phyloP scores from a whole-genome alignment of 805 yeast genomes.

The Cyberlindnera suaveolens region DNA sequence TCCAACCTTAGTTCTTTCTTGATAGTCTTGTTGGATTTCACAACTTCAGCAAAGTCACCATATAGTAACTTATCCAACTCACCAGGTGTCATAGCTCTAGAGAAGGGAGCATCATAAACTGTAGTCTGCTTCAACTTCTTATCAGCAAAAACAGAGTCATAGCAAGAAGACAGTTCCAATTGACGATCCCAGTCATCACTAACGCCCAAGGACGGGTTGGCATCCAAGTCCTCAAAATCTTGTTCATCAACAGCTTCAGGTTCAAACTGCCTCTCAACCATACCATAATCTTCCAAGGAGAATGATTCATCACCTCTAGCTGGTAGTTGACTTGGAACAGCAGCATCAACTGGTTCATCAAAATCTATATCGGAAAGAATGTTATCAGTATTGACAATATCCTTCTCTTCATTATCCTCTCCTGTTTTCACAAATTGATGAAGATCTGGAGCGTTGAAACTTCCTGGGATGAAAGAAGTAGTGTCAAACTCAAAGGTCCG shows the following conservation, averaged over 20 bases:
- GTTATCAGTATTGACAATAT: constrained; percentile 6
- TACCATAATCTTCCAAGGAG: constrained; percentile 19
- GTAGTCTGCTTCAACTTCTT: constrained; percentile 15
- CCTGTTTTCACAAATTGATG: constrained; percentile 2
- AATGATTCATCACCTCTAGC: constrained; percentile 17
- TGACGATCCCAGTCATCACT: constrained; percentile 63
- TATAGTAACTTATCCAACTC: constrained; percentile 45
- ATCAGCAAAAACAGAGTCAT: constrained; percentile 18
- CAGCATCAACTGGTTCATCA: constrained; percentile 8
- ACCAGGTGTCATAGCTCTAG: constrained; percentile 23
- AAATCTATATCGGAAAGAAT: constrained; percentile 10
- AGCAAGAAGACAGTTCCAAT: constrained; percentile 40
- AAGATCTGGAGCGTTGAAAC: constrained; percentile 18
- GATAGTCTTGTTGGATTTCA: constrained; percentile 24
- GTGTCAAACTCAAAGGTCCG: constrained; percentile 16
- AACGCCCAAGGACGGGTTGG: constrained; percentile 39
- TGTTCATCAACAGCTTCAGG: constrained; percentile 47
- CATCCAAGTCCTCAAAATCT: constrained; percentile 40
- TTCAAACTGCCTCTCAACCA: constrained; percentile 64
- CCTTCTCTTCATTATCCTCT: constrained; percentile 3
- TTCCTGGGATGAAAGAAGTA: constrained; percentile 23
- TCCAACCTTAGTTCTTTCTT: constrained; percentile 24
- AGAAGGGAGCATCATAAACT: constrained; percentile 18
- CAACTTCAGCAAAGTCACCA: constrained; percentile 35
- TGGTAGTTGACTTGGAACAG: constrained; percentile 5